Percentiles rank a stretch among this genome's conserved stretches.
These are phyloP conservation scores for Aureobasidium sp. DNA, from an alignment of 2,329 filamentous ascomycete species.

Conservation along the genomic window DNA sequence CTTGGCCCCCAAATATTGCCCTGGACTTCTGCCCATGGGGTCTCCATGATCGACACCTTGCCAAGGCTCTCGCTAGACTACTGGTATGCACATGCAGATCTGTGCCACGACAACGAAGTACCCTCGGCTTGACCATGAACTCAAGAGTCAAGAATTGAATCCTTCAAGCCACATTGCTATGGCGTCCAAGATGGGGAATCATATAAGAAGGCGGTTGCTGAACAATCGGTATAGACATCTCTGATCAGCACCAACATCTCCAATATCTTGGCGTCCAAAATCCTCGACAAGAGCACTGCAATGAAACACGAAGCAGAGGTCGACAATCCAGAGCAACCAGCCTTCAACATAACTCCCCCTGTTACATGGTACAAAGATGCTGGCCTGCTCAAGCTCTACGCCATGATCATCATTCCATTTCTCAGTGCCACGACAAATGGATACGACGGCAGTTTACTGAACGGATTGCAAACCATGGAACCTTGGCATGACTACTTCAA, in stretches of 20 bases:
- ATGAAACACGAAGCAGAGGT: neutral
- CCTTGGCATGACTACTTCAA: neutral
- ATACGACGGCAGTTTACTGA: constrained; percentile 8
- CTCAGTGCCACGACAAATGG: constrained; percentile 11
- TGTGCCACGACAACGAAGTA: neutral
- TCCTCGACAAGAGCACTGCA: neutral
- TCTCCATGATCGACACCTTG: neutral
- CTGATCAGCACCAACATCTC: neutral
- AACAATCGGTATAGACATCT: neutral
- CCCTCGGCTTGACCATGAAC: neutral
- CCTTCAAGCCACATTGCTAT: neutral
- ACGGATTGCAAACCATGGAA: neutral
- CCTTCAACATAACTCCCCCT: neutral
- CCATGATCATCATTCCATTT: constrained; percentile 12
- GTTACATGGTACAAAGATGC: constrained; percentile 18
- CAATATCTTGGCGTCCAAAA: neutral
- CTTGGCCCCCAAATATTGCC: neutral
- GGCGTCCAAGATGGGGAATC: neutral
- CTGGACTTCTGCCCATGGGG: neutral
- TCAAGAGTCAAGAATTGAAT: neutral
- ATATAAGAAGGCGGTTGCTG: neutral
- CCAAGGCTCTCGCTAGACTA: neutral
- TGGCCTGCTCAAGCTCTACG: constrained; percentile 19
- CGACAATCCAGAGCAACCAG: neutral
- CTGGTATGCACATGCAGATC: neutral